These are phyloP conservation scores for Tylopilus sp. DNA, from an alignment of 768 basidiomycete species.

Conservation along the genomic window DNA sequence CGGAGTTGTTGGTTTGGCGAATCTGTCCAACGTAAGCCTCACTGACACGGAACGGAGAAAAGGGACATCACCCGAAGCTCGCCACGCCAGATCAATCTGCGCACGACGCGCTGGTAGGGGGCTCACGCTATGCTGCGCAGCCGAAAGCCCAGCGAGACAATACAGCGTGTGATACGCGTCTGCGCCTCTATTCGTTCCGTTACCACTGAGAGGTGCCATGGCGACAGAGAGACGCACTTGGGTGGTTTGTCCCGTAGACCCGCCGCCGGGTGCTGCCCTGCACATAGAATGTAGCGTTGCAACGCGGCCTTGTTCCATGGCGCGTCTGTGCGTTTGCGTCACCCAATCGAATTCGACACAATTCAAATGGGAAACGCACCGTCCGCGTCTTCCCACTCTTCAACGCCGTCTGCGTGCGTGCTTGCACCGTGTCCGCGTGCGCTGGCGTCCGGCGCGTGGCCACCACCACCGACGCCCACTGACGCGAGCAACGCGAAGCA, in stretches of 20 bases:
- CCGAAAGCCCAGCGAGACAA: constrained; percentile 85
- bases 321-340: constrained; percentile 34
- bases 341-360: no score
- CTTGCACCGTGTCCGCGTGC: not conserved
- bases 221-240: constrained; percentile 49
- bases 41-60: not conserved
- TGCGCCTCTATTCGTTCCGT: constrained; percentile 50
- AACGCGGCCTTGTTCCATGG: constrained; percentile 64
- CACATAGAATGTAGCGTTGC: constrained; percentile 83
- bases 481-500: constrained; percentile 76
- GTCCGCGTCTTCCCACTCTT: constrained; percentile 66
- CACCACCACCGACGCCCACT: constrained; percentile 30
- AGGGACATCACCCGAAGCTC: constrained; percentile 12
- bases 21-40: constrained; percentile 22
- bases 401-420: constrained; percentile 22
- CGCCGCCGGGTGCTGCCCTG: constrained; percentile 81
- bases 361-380: constrained; percentile 41
- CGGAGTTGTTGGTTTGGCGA: constrained; percentile 29
- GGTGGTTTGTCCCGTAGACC: constrained; percentile 95
- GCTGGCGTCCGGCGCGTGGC: not conserved
- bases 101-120: constrained; percentile 40
- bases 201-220: not conserved
- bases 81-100: constrained; percentile 41
- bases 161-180: constrained; percentile 96
- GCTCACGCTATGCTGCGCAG: constrained; percentile 77